Evolutionary conservation across 2,329 filamentous ascomycete genomes (phyloP).

Genomic region (Sporothrix inflata): DNA sequence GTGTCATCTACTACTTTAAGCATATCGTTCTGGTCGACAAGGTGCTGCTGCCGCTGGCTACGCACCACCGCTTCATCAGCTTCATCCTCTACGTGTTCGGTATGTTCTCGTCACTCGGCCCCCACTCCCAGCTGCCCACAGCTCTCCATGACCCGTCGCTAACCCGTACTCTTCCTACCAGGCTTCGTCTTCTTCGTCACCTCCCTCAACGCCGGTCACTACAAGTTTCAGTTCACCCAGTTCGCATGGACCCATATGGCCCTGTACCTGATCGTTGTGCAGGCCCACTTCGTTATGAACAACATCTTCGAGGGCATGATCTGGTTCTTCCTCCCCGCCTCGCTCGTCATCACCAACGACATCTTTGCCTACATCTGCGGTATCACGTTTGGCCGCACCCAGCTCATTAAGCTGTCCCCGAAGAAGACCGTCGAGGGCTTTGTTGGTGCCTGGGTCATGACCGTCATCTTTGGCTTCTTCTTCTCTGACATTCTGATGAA

Average conservation of each 20-base stretch:
- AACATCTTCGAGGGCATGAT: constrained; percentile 99
- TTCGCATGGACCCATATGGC: constrained; percentile 99
- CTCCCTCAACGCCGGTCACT: constrained; percentile 91
- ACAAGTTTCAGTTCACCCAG: constrained; percentile 98
- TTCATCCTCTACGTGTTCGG: constrained; percentile 98
- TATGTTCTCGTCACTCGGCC: constrained; percentile 43
- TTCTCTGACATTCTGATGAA: constrained; percentile 84
- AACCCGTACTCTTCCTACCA: constrained; percentile 43
- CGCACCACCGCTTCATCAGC: constrained; percentile 97
- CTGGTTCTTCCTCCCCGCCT: constrained; percentile 97
- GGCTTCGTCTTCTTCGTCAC: constrained; percentile 98
- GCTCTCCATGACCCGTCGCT: not conserved
- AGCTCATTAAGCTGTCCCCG: constrained; percentile 95
- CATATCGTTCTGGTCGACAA: constrained; percentile 95
- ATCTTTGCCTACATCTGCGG: constrained; percentile 98
- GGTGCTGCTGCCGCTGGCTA: constrained; percentile 88
- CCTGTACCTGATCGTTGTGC: constrained; percentile 93
- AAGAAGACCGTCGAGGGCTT: constrained; percentile 99
- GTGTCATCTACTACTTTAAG: constrained; percentile 99
- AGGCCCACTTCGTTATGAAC: constrained; percentile 99
- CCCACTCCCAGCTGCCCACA: not conserved
- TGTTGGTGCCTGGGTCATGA: constrained; percentile 94
- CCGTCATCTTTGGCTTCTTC: constrained; percentile 78
- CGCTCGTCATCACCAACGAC: constrained; percentile 96
- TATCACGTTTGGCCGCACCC: constrained; percentile 93